phyloP scores from a whole-genome alignment of 306 rosid species.

The Cucurbita ficifolia region DNA sequence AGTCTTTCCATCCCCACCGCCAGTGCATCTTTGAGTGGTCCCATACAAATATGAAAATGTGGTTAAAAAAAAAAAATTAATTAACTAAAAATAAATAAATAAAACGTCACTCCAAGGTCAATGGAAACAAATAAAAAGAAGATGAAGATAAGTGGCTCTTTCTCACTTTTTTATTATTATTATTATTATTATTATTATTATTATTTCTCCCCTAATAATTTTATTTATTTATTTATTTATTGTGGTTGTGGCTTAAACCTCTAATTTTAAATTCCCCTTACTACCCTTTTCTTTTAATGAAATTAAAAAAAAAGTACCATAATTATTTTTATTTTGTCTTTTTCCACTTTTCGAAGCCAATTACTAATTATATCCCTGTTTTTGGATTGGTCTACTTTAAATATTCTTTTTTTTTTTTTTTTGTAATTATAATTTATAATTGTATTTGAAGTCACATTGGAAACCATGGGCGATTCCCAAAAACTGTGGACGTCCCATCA shows the following conservation, averaged over 20 bases:
- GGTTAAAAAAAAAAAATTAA: too few relatives aligned
- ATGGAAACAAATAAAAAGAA: not conserved
- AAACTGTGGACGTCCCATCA: constrained; percentile 30
- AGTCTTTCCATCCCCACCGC: too few relatives aligned
- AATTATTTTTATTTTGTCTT: not conserved
- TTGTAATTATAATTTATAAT: not conserved
- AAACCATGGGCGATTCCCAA: constrained; percentile 9
- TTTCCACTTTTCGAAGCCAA: not conserved
- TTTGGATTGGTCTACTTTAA: not conserved
- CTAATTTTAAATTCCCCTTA: not conserved
- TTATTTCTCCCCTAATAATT: not conserved
- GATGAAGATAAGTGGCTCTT: not conserved
- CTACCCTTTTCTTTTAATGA: not conserved
- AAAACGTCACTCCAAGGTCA: not conserved
- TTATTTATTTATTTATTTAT: not conserved
- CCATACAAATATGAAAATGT: too few relatives aligned
- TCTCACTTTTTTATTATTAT: not conserved
- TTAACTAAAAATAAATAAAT: too few relatives aligned
- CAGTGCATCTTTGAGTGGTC: too few relatives aligned
- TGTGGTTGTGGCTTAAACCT: not conserved
- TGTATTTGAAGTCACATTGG: not conserved
- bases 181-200: not conserved
- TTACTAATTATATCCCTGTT: not conserved
- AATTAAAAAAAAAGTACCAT: not conserved
- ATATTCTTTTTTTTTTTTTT: not conserved